phyloP scores from a whole-genome alignment of 768 basidiomycete genomes.

The Russula lepida region DNA sequence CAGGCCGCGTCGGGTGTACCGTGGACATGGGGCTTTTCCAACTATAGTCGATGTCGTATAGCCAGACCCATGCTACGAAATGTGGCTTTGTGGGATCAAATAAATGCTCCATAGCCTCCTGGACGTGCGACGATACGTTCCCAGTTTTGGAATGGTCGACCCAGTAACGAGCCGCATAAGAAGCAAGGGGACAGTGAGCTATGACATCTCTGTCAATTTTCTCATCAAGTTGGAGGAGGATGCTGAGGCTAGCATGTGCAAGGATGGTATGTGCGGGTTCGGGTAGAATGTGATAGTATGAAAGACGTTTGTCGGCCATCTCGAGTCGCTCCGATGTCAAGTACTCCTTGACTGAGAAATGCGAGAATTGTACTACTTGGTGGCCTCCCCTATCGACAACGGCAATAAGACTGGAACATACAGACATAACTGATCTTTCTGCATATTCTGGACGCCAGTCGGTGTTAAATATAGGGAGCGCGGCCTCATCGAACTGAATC shows the following conservation, averaged over 20 bases:
- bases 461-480: background rate
- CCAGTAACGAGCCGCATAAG: constrained; percentile 7
- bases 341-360: constrained; percentile 14
- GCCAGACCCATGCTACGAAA: constrained; percentile 9
- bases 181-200: background rate
- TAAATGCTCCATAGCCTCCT: background rate
- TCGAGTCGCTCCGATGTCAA: constrained; percentile 7
- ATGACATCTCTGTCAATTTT: background rate
- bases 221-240: constrained; percentile 4
- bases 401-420: background rate
- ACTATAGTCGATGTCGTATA: background rate
- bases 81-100: background rate
- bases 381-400: background rate
- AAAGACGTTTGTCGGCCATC: background rate
- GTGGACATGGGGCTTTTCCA: background rate
- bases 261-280: background rate
- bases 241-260: background rate
- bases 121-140: background rate
- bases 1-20: background rate
- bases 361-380: background rate
- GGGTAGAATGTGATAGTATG: constrained; percentile 1
- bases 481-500: background rate
- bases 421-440: background rate
- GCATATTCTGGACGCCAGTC: background rate
- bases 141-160: background rate